Base-by-base conservation (phyloP, 2,329 filamentous ascomycete genomes). In the Cladosporium sp. region DNA sequence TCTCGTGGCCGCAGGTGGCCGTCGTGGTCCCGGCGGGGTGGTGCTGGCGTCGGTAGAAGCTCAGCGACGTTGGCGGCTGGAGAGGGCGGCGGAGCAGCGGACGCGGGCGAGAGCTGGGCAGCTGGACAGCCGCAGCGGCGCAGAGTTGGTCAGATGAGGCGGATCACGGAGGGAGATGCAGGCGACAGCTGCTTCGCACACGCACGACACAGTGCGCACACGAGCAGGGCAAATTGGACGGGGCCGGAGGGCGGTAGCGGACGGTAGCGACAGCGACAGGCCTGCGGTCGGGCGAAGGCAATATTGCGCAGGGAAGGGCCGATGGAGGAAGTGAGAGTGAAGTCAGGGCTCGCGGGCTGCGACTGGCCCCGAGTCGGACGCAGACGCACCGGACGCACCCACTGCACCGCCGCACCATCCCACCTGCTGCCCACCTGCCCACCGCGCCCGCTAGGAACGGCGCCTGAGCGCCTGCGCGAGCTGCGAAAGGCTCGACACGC, bases 1-100 rank as follows among this genome's bases (percentile, higher is more conserved):
- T 46, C 22, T 37, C 22, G 51, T 35, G 37, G 51, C 51, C 51
- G 51, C 51, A 37, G 42, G 51, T 53, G 51, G 51, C 51, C 40
- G 48, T 43, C 18, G 10, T 34, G 40, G 6, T 40, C 40, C 48
- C 40, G 40, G 5, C 14, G 9, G 48, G n/a, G 6, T 37, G 41
- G 22, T 18, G 9, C 14, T 38, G 40, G 16, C 40, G 35, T 14
- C 10, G 34, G 34, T 11, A 14, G 40, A 28, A 28, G 22, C 22
- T 28, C 22, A 28, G 22, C 22, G 22, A 28, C 22, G 22, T 28
- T 28, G 22, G 22, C 22, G 22, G 22, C 22, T 28, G 11, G 40
- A 42, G 11, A 19, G 9, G 19, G 16, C 11, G 14, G 40, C 40
- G 16, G 38, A 5, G 38, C 14, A 41, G 38, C 38, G 16, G 11